phyloP scores from a whole-genome alignment of 208 protist genomes.

The Strigomonas galati region DNA sequence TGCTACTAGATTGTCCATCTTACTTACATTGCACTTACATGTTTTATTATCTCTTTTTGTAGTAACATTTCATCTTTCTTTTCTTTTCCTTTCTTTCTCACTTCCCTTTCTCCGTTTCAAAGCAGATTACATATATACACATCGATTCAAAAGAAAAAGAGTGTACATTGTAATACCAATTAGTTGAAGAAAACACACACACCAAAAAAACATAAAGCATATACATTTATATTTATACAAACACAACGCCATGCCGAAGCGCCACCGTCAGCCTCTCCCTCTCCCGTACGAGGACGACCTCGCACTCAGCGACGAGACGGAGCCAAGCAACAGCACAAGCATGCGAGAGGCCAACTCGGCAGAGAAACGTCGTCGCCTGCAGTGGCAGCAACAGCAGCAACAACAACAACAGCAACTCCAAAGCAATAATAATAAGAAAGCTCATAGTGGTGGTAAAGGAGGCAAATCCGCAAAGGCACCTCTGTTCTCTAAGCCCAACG shows the following conservation, averaged over 20 bases:
- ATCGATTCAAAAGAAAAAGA: background rate
- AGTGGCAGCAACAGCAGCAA: background rate
- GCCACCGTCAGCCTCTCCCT: conserved; percentile 54
- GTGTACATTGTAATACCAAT: background rate
- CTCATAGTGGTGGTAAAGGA: too few relatives aligned
- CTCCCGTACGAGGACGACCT: conserved; percentile 35
- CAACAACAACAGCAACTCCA: too few relatives aligned
- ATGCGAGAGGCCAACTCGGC: conserved; percentile 7
- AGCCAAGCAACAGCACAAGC: conserved; percentile 7
- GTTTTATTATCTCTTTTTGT: background rate
- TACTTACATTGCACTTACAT: background rate
- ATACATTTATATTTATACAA: background rate
- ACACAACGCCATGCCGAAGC: conserved; percentile 58
- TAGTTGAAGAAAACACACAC: background rate
- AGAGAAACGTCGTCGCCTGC: background rate
- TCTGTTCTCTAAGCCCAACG: too few relatives aligned
- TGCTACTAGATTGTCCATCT: too few relatives aligned
- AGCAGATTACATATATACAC: background rate
- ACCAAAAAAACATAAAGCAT: background rate
- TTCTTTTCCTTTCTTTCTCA: conserved; percentile 5
- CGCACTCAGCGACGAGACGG: background rate
- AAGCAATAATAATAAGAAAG: too few relatives aligned
- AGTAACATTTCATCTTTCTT: background rate
- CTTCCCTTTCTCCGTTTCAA: background rate
- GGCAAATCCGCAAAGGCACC: too few relatives aligned